Conservation (phyloP, 129 eudicot species). For the Lactuca saligna region DNA sequence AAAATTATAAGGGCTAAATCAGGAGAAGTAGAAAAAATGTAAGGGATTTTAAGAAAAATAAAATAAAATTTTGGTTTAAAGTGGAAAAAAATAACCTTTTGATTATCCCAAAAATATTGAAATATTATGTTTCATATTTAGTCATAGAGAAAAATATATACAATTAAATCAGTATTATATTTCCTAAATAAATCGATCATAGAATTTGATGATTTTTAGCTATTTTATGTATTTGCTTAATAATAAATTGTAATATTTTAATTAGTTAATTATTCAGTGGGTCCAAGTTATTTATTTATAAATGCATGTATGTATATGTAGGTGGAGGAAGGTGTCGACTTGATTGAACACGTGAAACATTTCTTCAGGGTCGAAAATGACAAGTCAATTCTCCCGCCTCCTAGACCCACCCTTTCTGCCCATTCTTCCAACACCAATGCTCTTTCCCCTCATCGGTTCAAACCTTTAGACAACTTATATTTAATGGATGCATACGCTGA, state of each 20-base stretch:
- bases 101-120: too few relatives aligned
- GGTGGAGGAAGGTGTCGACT: constrained; percentile 51
- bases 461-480: neutral
- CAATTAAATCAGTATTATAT: too few relatives aligned
- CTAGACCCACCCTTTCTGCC: constrained; percentile 71
- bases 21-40: too few relatives aligned
- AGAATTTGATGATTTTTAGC: neutral
- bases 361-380: constrained; percentile 37
- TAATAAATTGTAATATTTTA: too few relatives aligned
- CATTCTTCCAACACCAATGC: constrained; percentile 61
- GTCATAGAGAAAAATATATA: too few relatives aligned
- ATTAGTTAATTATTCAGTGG: neutral
- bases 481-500: constrained; percentile 19
- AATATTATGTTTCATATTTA: too few relatives aligned
- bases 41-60: too few relatives aligned
- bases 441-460: constrained; percentile 21
- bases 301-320: constrained; percentile 11
- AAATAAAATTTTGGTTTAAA: too few relatives aligned
- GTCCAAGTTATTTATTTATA: neutral
- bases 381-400: constrained; percentile 19
- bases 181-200: too few relatives aligned
- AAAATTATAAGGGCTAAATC: too few relatives aligned
- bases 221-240: too few relatives aligned
- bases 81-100: too few relatives aligned
- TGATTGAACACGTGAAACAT: constrained; percentile 49